Conservation (phyloP, 306 rosid genomes). For the Vigna angularis region DNA sequence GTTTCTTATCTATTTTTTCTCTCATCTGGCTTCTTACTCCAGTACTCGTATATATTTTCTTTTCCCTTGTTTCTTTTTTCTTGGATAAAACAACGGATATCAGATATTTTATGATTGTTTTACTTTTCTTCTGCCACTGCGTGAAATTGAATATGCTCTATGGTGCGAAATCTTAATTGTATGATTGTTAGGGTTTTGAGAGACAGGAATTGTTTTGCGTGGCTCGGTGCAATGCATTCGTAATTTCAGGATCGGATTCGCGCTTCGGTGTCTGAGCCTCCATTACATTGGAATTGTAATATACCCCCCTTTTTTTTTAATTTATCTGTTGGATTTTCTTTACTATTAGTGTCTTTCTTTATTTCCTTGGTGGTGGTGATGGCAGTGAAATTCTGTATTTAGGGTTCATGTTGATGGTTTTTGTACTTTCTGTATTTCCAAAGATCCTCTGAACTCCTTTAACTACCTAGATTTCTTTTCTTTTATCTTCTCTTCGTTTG, state of each 20-base stretch:
- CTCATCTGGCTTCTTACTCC: slow-evolving; percentile 17
- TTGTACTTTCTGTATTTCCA: slow-evolving; percentile 31
- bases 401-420: slow-evolving; percentile 33
- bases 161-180: slow-evolving; percentile 30
- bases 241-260: slow-evolving; percentile 47
- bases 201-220: slow-evolving; percentile 48
- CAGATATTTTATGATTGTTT: background rate
- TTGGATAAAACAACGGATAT: slow-evolving; percentile 3
- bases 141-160: slow-evolving; percentile 31
- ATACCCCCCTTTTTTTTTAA: slow-evolving; percentile 5
- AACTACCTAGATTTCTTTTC: background rate
- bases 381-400: slow-evolving; percentile 33
- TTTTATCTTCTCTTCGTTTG: background rate
- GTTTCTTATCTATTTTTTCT: slow-evolving; percentile 22
- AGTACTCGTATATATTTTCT: background rate
- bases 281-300: slow-evolving; percentile 35
- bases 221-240: slow-evolving; percentile 51
- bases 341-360: slow-evolving; percentile 2
- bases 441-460: slow-evolving; percentile 23
- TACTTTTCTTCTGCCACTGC: background rate
- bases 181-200: slow-evolving; percentile 60
- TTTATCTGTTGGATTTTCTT: slow-evolving; percentile 17
- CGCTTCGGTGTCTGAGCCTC: slow-evolving; percentile 57
- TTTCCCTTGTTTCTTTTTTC: background rate
- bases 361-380: slow-evolving; percentile 18